Evolutionary conservation across 164 flowering plant genomes (phyloP).

Genomic region (Macadamia tetraphylla): DNA sequence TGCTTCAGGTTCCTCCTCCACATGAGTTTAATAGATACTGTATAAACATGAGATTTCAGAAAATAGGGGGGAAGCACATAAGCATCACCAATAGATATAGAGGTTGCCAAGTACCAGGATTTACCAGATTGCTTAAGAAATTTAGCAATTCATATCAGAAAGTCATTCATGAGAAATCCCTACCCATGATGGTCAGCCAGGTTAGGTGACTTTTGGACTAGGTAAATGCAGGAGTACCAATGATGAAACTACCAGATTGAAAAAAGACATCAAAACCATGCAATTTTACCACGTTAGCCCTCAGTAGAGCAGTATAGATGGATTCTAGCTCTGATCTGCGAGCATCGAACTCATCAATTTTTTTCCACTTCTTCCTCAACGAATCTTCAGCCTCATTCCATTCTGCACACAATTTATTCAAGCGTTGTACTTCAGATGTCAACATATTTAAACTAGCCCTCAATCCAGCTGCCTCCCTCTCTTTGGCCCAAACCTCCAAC

Average conservation of each 20-base stretch:
- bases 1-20: too few relatives aligned
- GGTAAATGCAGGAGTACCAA: too few relatives aligned
- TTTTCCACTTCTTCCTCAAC: slow-evolving; percentile 92
- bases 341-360: slow-evolving; percentile 97
- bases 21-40: too few relatives aligned
- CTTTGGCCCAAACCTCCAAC: slow-evolving; percentile 97
- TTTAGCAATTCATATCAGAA: neutral
- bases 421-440: slow-evolving; percentile 81
- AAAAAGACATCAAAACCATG: slow-evolving; percentile 1
- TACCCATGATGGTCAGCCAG: too few relatives aligned
- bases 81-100: too few relatives aligned
- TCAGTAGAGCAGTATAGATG: slow-evolving; percentile 70
- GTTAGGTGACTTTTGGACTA: too few relatives aligned
- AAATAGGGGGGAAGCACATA: too few relatives aligned
- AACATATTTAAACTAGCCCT: slow-evolving; percentile 84
- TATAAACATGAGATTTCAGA: too few relatives aligned
- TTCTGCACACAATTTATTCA: slow-evolving; percentile 82
- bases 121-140: neutral
- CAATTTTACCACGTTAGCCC: slow-evolving; percentile 67
- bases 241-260: neutral
- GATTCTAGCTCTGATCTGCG: slow-evolving; percentile 92
- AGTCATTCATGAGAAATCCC: too few relatives aligned
- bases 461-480: slow-evolving; percentile 95
- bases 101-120: too few relatives aligned
- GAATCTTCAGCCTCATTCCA: slow-evolving; percentile 99